Base-by-base conservation (phyloP, 1,284 basidiomycete species). In the Termitomyces sp. region DNA sequence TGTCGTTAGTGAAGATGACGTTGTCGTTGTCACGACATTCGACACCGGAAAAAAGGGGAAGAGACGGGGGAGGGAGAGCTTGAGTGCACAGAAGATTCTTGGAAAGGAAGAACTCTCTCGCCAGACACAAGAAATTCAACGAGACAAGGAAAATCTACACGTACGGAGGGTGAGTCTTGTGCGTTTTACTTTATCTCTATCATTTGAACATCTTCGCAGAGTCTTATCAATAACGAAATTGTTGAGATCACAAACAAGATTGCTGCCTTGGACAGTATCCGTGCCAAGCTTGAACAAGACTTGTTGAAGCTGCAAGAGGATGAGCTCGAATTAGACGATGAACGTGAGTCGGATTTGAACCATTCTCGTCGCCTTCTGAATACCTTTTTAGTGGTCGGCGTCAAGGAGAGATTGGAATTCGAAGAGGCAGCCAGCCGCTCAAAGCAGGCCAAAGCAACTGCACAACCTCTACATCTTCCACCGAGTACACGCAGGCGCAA, bases 241-340 rank as follows among this genome's bases (percentile, higher is more conserved):
- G 71, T 78, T 42, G 92, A 96, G 67, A 90, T 98, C 13, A 86
- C 90, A 12, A 75, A 81, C 62, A 97, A 96, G 76, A 97, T 98
- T 51, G 85, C 88, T 56, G 84, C 87, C 19, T 75, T 99, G 44
- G 92, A 95, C 63, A 79, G 77, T 26, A 91, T 98, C 58, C 81
- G 93, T 57, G 76, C 83, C 6, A 88, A 88, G 58, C 76, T 99
- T 19, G 89, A 95, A 67, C 79, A 86, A 46, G 88, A 93, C 66
- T 77, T 99, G 24, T 72, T 99, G 38, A 89, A 83, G 64, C 70
- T 98, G 52, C 91, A 95, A 57, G 97, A 99, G 67, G 95, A 98
- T 62, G 94, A 98, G 63, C 76, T 99, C 31, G 96, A 98, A 68
- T 75, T 99, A 31, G 92, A 97, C 65, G 96, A 98, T 62, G 96